These are phyloP conservation scores for Umbellularia californica DNA, from an alignment of 164 flowering plant genomes.

Conservation along the genomic window DNA sequence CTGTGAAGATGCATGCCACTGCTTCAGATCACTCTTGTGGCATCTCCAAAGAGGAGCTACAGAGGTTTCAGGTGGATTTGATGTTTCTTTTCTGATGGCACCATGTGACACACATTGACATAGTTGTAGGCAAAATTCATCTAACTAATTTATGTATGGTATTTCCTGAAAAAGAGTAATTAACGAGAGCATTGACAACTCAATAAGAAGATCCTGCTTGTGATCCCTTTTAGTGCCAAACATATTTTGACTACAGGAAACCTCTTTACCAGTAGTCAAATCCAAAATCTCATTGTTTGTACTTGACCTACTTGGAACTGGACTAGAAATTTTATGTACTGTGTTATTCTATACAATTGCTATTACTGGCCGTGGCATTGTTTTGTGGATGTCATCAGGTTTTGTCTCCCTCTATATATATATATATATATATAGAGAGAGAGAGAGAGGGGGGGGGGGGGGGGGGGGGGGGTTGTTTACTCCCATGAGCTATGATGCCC, in stretches of 20 bases:
- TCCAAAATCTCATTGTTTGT: background rate
- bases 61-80: constrained; percentile 61
- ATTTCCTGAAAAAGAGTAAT: too few relatives aligned
- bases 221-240: background rate
- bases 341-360: too few relatives aligned
- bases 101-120: background rate
- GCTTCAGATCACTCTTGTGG: constrained; percentile 21
- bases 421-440: too few relatives aligned
- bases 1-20: constrained; percentile 22
- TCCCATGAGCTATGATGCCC: too few relatives aligned
- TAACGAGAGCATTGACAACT: too few relatives aligned
- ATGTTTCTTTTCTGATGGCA: background rate
- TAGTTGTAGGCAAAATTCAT: background rate
- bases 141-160: too few relatives aligned
- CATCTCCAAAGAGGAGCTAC: constrained; percentile 43
- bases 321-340: background rate
- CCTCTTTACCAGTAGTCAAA: background rate
- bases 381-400: too few relatives aligned
- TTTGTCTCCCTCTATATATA: too few relatives aligned
- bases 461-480: too few relatives aligned
- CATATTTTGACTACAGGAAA: background rate
- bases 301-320: background rate
- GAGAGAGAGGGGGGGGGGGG: too few relatives aligned
- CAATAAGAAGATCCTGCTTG: background rate
- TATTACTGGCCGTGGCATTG: too few relatives aligned